Evolutionary conservation across 2,329 filamentous ascomycete genomes (phyloP), one percentile per base, ranked within the genome.

Genomic region (Monosporascus sp.): DNA sequence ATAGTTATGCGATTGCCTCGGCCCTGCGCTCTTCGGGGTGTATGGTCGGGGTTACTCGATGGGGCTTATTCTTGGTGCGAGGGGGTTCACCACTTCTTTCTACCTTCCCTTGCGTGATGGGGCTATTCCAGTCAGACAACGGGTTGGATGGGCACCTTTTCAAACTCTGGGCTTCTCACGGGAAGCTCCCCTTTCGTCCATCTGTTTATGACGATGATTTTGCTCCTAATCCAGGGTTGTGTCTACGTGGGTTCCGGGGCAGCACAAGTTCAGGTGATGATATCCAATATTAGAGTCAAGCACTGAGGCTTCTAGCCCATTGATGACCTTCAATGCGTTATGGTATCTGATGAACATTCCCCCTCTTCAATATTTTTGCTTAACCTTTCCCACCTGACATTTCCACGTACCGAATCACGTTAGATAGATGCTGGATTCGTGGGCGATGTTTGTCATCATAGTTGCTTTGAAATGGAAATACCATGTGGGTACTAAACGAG

Each of bases 11-110:
- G 93, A 96, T 97, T 96, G 90, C 89, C 76, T 70, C 64, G 59
- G 68, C 57, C 63, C 69, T 75, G 70, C 64, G 60, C 58, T 63
- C 67, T 64, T 60, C 56, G 59, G 61, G 63, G 64, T 65, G 64
- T 65, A 56, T 60, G 52, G 61, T 68, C 69, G 72, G 74, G 80
- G 89, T 96, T 95, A 97, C 93, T 96, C 92, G 91, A 97, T 96
- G 93, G 93, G 93, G 93, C 93, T 97, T 91, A 97, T 96, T 97
- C 91, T 97, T 88, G 93, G 91, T 82, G 88, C 92, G 91, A 96
- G 91, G 88, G 88, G 88, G 75, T 74, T 71, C 74, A 68, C 67
- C 70, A 53, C 2, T 70, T 66, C 72, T 73, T 75, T 64, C 67
- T 72, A 72, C 77, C 49, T 54, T 38, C 20, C 48, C 54, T 55